phyloP scores from a whole-genome alignment of 2,329 filamentous ascomycete species.

The Periconia sp. region DNA sequence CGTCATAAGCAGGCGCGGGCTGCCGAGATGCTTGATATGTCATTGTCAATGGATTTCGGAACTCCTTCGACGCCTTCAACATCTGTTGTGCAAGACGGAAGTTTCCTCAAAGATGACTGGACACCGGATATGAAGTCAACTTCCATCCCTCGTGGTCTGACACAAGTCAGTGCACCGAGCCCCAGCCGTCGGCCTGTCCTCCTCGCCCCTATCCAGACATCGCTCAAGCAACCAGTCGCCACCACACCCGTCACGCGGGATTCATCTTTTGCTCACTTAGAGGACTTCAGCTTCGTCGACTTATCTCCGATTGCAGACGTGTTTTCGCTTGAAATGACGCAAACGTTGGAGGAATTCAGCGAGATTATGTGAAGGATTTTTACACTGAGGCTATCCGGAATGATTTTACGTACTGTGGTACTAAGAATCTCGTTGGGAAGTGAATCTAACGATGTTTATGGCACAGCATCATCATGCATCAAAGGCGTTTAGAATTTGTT shows the following conservation, averaged over 20 bases:
- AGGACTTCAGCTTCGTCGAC: conserved; percentile 10
- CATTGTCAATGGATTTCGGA: too few relatives aligned
- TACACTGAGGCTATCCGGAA: too few relatives aligned
- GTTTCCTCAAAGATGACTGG: not conserved
- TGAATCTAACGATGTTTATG: too few relatives aligned
- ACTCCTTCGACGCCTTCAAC: too few relatives aligned
- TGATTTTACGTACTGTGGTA: too few relatives aligned
- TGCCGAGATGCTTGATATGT: conserved; percentile 12
- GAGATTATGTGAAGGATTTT: too few relatives aligned
- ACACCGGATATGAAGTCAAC: not conserved
- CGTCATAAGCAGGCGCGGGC: conserved; percentile 9
- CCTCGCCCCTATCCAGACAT: not conserved
- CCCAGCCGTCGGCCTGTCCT: not conserved
- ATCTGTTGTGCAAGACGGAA: not conserved
- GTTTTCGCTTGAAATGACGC: conserved; percentile 1
- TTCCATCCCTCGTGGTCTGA: not conserved
- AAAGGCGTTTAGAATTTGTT: too few relatives aligned
- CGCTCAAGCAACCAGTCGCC: not conserved
- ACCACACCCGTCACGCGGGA: not conserved
- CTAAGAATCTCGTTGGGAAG: too few relatives aligned
- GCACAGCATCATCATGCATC: too few relatives aligned
- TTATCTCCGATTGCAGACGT: conserved; percentile 10
- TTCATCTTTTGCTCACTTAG: conserved; percentile 1
- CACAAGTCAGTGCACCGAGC: not conserved
- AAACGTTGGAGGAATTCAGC: conserved; percentile 5